phyloP scores from a whole-genome alignment of 116 monocot species.

The Dioscorea cayenensis region DNA sequence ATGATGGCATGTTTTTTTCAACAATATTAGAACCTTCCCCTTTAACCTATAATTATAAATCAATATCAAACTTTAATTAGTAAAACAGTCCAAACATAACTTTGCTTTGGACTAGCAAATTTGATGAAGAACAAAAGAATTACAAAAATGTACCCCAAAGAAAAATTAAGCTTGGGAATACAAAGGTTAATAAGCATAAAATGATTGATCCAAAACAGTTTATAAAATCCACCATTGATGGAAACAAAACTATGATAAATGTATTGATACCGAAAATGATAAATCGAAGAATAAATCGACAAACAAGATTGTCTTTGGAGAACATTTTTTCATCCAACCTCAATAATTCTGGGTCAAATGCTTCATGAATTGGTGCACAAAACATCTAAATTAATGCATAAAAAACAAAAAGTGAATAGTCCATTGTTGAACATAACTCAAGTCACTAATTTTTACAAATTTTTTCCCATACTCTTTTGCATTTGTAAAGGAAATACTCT shows the following conservation, averaged over 20 bases:
- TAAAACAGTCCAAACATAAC: neutral
- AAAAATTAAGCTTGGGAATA: conserved; percentile 58
- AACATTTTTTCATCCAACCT: conserved; percentile 30
- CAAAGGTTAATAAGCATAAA: conserved; percentile 42
- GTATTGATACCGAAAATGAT: conserved; percentile 29
- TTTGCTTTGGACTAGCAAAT: neutral
- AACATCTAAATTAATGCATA: conserved; percentile 38
- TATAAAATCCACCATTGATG: conserved; percentile 61
- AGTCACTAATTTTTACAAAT: no score
- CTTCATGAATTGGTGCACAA: conserved; percentile 50
- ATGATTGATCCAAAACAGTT: conserved; percentile 56
- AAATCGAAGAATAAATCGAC: conserved; percentile 23
- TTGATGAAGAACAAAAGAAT: neutral
- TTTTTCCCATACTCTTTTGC: no score
- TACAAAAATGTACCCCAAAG: conserved; percentile 28
- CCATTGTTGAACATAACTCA: no score
- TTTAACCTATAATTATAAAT: conserved; percentile 26
- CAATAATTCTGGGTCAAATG: conserved; percentile 45
- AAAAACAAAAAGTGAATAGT: no score
- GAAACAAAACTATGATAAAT: conserved; percentile 24
- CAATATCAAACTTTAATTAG: neutral
- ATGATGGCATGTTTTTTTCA: conserved; percentile 35
- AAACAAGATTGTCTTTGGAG: conserved; percentile 26
- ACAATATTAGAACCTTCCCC: conserved; percentile 10
- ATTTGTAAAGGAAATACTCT: no score